Percentiles rank a stretch among this genome's conserved stretches.
These are phyloP conservation scores for Elaeis guineensis DNA, from an alignment of 176 grass and related monocot genomes.

Conservation along the genomic window DNA sequence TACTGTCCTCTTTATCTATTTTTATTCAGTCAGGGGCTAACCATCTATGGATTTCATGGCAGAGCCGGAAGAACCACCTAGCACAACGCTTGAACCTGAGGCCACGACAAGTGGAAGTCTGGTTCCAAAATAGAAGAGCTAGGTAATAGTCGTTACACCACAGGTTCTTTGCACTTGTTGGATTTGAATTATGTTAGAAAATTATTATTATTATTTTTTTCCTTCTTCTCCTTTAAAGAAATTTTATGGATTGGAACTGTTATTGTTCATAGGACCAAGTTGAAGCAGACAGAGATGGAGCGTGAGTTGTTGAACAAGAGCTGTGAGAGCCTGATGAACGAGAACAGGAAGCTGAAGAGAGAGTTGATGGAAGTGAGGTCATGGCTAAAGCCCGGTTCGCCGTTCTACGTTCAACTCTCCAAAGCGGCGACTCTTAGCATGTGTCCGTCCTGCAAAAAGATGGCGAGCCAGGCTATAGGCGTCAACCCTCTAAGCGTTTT, in stretches of 20 bases:
- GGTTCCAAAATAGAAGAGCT: constrained; percentile 13
- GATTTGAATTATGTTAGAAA: too few species aligned
- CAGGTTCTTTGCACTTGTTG: too few species aligned
- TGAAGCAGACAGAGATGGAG: constrained; percentile 9
- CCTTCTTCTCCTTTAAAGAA: too few species aligned
- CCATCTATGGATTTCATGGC: background rate
- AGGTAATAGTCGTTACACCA: background rate
- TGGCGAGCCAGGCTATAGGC: background rate
- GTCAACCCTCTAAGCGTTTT: background rate
- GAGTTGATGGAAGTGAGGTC: constrained; percentile 2
- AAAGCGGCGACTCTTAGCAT: background rate
- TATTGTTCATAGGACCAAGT: background rate
- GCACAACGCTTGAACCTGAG: background rate
- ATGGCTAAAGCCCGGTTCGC: background rate
- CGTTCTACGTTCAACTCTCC: background rate
- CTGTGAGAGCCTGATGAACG: background rate
- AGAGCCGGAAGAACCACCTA: background rate
- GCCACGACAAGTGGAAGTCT: constrained; percentile 8
- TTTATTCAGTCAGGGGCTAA: too few species aligned
- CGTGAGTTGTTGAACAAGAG: background rate
- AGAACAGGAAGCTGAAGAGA: constrained; percentile 2
- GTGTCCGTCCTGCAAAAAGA: background rate
- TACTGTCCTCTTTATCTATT: background rate
- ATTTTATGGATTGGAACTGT: background rate
- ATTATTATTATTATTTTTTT: too few species aligned